Base-by-base conservation (phyloP, 108 stramenopile species). In the Ochromonas danica region DNA sequence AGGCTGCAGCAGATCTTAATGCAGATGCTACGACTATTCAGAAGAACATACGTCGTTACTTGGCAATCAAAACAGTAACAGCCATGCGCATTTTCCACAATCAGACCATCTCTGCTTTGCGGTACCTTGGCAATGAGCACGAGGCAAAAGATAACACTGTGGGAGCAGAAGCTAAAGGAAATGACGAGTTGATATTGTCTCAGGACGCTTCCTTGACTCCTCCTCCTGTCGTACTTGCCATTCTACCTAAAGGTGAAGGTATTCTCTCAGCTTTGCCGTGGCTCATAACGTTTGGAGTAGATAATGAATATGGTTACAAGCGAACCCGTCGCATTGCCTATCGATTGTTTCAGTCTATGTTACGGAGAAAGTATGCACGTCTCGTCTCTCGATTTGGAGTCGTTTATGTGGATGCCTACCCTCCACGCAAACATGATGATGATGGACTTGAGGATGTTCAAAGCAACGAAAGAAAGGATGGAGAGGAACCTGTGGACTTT, bases 231-330 rank as follows among this genome's bases (percentile, higher is more conserved):
- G n/a, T n/a, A n/a, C n/a, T n/a, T n/a, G n/a, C n/a, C n/a, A n/a
- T n/a, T n/a, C n/a, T n/a, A n/a, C n/a, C n/a, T n/a, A n/a, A n/a
- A n/a, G n/a, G n/a, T n/a, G n/a, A n/a, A n/a, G n/a, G n/a, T n/a
- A n/a, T n/a, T n/a, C n/a, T n/a, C n/a, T n/a, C n/a, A n/a, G n/a
- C n/a, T n/a, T n/a, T n/a, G n/a, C n/a, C n/a, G 25, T 75, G 72
- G 72, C 6, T 75, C 17, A 27, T 41, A 41, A 75, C 72, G 72
- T 75, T 35, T 36, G 72, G 72, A 6, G 51, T 75, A 41, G 72
- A 75, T 60, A 6, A 6, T 28, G 72, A 75, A 33, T 75, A 75
- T 36, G 27, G 51, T 3, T 36, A 35, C n/a, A 75, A 60, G 51
- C 14, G 72, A 36, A 75, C 6, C 38, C 72, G 72, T 10, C 72